Evolutionary conservation across 1,139 yeast species (phyloP).

Genomic region (Suhomyces bribrorum): DNA sequence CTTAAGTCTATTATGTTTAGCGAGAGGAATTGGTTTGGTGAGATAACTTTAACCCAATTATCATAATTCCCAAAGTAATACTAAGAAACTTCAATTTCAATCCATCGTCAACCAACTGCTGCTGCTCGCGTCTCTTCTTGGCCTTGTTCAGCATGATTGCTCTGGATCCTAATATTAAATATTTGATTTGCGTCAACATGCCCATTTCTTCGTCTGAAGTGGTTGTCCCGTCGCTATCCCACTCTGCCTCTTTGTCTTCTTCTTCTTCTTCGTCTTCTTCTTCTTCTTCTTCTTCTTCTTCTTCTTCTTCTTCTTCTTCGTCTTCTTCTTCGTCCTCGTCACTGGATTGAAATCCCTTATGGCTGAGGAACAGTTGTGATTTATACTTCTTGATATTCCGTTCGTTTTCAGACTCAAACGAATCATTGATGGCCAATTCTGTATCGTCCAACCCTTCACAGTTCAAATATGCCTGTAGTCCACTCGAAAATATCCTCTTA

Average conservation of each 20-base stretch:
- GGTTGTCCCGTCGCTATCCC: constrained; percentile 14
- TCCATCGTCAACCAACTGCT: constrained; percentile 40
- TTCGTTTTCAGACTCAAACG: constrained; percentile 14
- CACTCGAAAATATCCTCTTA: constrained; percentile 35
- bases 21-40: constrained; percentile 18
- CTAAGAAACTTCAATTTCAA: constrained; percentile 47
- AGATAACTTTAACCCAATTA: constrained; percentile 44
- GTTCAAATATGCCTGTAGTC: constrained; percentile 28
- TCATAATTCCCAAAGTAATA: constrained; percentile 46
- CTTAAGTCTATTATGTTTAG: constrained; percentile 2
- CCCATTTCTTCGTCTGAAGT: constrained; percentile 27
- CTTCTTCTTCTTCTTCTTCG: constrained; percentile 13
- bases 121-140: constrained; percentile 21
- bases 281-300: constrained; percentile 17
- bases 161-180: constrained; percentile 33
- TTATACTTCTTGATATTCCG: constrained; percentile 33
- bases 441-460: constrained; percentile 22
- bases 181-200: constrained; percentile 37
- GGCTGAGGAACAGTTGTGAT: constrained; percentile 35
- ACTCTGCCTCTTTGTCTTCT: constrained; percentile 8
- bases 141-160: constrained; percentile 19
- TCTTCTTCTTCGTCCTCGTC: constrained; percentile 20
- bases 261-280: constrained; percentile 10
- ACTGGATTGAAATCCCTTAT: constrained; percentile 9
- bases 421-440: constrained; percentile 18